Conservation (phyloP, 2,329 filamentous ascomycete genomes). For the Neoascochyta sp. region DNA sequence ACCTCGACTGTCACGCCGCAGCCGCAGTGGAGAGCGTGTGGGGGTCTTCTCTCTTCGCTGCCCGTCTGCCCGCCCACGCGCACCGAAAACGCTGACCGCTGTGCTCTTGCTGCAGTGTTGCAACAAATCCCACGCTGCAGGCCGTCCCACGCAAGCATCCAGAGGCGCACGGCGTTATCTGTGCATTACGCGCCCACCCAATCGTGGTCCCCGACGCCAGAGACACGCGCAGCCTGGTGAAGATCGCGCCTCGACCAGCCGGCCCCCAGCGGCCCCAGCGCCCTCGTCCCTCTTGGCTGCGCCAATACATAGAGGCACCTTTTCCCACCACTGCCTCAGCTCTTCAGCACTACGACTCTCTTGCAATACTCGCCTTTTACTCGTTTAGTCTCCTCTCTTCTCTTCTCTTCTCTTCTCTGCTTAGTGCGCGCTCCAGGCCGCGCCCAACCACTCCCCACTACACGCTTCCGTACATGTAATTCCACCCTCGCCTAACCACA, state of each 20-base stretch:
- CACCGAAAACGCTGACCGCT: no score
- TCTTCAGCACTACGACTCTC: slow-evolving; percentile 8
- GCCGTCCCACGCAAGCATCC: slow-evolving; percentile 4
- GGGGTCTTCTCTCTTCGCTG: no score
- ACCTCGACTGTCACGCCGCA: no score
- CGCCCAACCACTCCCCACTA: slow-evolving; percentile 16
- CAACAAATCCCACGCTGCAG: slow-evolving; percentile 6
- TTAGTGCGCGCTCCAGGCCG: slow-evolving; percentile 13
- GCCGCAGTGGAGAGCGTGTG: no score
- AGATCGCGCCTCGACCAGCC: slow-evolving; percentile 11
- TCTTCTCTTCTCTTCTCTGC: slow-evolving; percentile 3
- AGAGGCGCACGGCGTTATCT: slow-evolving; percentile 9
- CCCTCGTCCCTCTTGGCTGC: slow-evolving; percentile 20
- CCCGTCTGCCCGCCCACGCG: no score
- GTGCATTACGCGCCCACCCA: slow-evolving; percentile 5
- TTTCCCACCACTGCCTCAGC: slow-evolving; percentile 22
- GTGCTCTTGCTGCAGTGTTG: no score
- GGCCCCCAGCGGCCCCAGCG: slow-evolving; percentile 5
- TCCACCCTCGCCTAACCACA: no score
- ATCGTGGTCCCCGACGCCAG: slow-evolving; percentile 6
- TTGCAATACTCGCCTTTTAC: slow-evolving; percentile 5
- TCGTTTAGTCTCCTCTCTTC: slow-evolving; percentile 5
- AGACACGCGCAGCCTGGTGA: slow-evolving; percentile 4
- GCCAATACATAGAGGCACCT: slow-evolving; percentile 35
- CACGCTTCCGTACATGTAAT: slow-evolving; percentile 25